Evolutionary conservation across 2,329 filamentous ascomycete species (phyloP).

Genomic region (Fusarium citri): DNA sequence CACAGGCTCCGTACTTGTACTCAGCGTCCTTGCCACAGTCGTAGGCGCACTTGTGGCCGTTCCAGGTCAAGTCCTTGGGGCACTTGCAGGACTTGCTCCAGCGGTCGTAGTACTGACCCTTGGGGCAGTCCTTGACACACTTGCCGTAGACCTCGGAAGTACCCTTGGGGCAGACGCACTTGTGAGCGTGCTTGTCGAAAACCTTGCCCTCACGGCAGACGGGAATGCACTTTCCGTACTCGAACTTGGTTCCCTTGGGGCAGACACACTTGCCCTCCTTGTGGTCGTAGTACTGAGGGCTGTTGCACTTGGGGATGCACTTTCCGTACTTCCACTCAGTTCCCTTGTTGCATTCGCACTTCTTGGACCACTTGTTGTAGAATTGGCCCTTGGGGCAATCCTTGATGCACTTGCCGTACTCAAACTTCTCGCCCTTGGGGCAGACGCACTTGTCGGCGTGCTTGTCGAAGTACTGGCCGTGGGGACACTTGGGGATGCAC

Average conservation of each 20-base stretch:
- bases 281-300: not conserved
- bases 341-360: slow-evolving; percentile 24
- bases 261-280: slow-evolving; percentile 19
- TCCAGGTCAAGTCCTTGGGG: slow-evolving; percentile 34
- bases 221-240: slow-evolving; percentile 25
- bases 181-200: slow-evolving; percentile 7
- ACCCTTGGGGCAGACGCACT: slow-evolving; percentile 32
- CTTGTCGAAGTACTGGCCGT: slow-evolving; percentile 3
- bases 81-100: slow-evolving; percentile 36
- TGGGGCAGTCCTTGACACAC: slow-evolving; percentile 23
- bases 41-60: slow-evolving; percentile 28
- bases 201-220: slow-evolving; percentile 20
- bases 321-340: slow-evolving; percentile 12
- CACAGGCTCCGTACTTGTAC: slow-evolving; percentile 35
- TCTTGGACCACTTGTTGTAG: slow-evolving; percentile 1
- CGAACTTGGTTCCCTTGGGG: slow-evolving; percentile 21
- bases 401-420: slow-evolving; percentile 28
- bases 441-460: slow-evolving; percentile 7
- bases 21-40: slow-evolving; percentile 37
- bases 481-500: slow-evolving; percentile 10
- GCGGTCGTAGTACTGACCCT: slow-evolving; percentile 37
- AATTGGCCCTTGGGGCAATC: slow-evolving; percentile 15
- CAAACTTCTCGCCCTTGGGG: slow-evolving; percentile 4
- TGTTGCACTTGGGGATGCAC: slow-evolving; percentile 4
- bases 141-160: slow-evolving; percentile 20